These are phyloP conservation scores for Tetrahymena malaccensis DNA, from an alignment of 73 alveolate genomes.

Conservation along the genomic window DNA sequence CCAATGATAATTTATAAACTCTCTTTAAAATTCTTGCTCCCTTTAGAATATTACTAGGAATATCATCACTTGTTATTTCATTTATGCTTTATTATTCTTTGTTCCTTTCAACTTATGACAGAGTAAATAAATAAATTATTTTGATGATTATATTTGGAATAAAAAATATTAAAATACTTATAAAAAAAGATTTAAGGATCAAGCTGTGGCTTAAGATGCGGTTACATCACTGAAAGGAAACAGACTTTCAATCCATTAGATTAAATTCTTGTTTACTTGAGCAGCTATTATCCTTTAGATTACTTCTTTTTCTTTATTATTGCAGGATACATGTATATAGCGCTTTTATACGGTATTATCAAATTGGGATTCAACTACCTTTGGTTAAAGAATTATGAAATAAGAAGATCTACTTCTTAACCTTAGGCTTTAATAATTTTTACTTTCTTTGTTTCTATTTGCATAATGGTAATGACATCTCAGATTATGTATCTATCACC, in stretches of 20 bases:
- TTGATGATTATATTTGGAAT: not conserved
- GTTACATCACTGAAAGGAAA: slow-evolving; percentile 50
- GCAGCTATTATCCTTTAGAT: slow-evolving; percentile 57
- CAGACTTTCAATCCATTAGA: slow-evolving; percentile 55
- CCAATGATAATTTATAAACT: slow-evolving; percentile 24
- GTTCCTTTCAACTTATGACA: slow-evolving; percentile 30
- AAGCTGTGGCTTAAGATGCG: slow-evolving; percentile 67
- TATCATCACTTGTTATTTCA: slow-evolving; percentile 39
- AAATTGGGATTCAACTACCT: slow-evolving; percentile 51
- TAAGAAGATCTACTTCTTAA: slow-evolving; percentile 48
- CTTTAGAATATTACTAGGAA: slow-evolving; percentile 62
- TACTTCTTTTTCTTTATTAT: slow-evolving; percentile 43
- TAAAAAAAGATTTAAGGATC: slow-evolving; percentile 36
- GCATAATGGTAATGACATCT: slow-evolving; percentile 55
- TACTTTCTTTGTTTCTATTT: slow-evolving; percentile 38
- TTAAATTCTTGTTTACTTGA: slow-evolving; percentile 38
- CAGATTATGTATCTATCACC: slow-evolving; percentile 59
- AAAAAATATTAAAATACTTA: slow-evolving; percentile 8
- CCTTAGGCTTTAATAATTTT: slow-evolving; percentile 59
- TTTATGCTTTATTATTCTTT: slow-evolving; percentile 34
- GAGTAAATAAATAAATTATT: not conserved
- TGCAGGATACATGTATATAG: slow-evolving; percentile 43
- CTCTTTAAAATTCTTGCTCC: slow-evolving; percentile 58
- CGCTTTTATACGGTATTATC: slow-evolving; percentile 60
- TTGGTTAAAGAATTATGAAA: slow-evolving; percentile 38